A percentile compares a stretch with the other conserved stretches of the same genome.
phyloP scores from a whole-genome alignment of 2,329 filamentous ascomycete species.

The Verticillium isaacii region DNA sequence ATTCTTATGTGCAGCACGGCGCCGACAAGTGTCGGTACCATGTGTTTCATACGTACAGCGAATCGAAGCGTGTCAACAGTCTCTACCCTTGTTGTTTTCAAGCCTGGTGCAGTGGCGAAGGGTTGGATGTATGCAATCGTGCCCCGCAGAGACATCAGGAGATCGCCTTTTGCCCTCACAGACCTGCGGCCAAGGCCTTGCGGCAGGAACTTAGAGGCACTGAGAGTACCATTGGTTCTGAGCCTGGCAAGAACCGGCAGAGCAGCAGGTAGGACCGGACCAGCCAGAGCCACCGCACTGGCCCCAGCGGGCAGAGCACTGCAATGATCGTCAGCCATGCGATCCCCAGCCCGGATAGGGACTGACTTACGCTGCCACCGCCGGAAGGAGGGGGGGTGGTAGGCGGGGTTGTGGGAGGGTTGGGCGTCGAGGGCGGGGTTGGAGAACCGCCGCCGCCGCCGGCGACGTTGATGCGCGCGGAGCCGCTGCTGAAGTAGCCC shows the following conservation, averaged over 20 bases:
- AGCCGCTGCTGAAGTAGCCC: slow-evolving; percentile 33
- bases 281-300: slow-evolving; percentile 19
- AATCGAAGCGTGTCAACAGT: background rate
- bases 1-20: background rate
- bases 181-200: background rate
- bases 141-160: too few species aligned
- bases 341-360: too few species aligned
- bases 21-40: background rate
- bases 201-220: slow-evolving; percentile 8
- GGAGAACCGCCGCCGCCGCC: slow-evolving; percentile 4
- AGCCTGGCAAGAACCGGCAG: slow-evolving; percentile 15
- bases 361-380: slow-evolving; percentile 4
- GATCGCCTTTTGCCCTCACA: too few species aligned
- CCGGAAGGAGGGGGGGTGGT: background rate
- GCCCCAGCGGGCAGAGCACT: slow-evolving; percentile 14
- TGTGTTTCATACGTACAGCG: background rate
- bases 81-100: background rate
- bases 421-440: slow-evolving; percentile 1
- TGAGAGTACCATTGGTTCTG: slow-evolving; percentile 20
- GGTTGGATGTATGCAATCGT: too few species aligned
- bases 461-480: slow-evolving; percentile 16
- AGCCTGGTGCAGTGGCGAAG: too few species aligned
- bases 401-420: slow-evolving; percentile 5
- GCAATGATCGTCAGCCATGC: background rate
- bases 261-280: slow-evolving; percentile 18